Percentiles rank a stretch among this genome's conserved stretches.
phyloP scores from a whole-genome alignment of 768 basidiomycete species.

The Suillus brevipes region DNA sequence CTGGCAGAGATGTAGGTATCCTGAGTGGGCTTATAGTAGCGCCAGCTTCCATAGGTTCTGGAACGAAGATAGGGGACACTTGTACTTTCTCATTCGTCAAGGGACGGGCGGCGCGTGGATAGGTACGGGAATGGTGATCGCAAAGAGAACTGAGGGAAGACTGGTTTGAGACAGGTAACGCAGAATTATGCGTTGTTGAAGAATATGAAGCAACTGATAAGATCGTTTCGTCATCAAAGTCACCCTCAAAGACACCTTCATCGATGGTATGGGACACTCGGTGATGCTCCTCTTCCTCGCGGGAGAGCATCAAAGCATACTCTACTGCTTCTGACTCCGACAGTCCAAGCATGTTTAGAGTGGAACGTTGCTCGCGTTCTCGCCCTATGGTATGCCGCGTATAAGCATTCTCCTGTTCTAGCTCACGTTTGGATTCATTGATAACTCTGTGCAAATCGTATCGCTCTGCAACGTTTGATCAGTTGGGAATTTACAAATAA shows the following conservation, averaged over 20 bases:
- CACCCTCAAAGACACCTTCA: conserved; percentile 58
- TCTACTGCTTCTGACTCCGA: conserved; percentile 75
- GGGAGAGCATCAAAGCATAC: conserved; percentile 82
- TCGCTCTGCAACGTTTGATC: conserved; percentile 47
- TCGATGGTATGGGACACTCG: conserved; percentile 30
- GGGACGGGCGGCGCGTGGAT: conserved; percentile 27
- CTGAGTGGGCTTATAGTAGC: conserved; percentile 31
- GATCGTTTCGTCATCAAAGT: conserved; percentile 42
- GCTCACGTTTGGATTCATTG: conserved; percentile 51
- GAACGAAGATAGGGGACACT: conserved; percentile 48
- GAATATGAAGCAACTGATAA: conserved; percentile 29
- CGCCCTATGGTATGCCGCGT: conserved; percentile 42
- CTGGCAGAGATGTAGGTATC: conserved; percentile 11
- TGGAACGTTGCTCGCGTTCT: conserved; percentile 57
- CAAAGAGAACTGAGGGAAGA: conserved; percentile 25
- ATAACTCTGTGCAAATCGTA: conserved; percentile 64
- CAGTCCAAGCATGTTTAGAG: conserved; percentile 64
- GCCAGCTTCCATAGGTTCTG: conserved; percentile 60
- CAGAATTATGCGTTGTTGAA: conserved; percentile 12
- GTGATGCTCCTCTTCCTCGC: conserved; percentile 58
- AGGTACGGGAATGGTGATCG: conserved; percentile 26
- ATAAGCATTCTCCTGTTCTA: conserved; percentile 50
- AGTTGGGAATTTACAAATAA: background rate
- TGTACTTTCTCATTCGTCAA: conserved; percentile 54
- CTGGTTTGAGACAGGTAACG: conserved; percentile 12